phyloP scores from a whole-genome alignment of 2,329 filamentous ascomycete genomes.

The Teratosphaeria epicoccoides region DNA sequence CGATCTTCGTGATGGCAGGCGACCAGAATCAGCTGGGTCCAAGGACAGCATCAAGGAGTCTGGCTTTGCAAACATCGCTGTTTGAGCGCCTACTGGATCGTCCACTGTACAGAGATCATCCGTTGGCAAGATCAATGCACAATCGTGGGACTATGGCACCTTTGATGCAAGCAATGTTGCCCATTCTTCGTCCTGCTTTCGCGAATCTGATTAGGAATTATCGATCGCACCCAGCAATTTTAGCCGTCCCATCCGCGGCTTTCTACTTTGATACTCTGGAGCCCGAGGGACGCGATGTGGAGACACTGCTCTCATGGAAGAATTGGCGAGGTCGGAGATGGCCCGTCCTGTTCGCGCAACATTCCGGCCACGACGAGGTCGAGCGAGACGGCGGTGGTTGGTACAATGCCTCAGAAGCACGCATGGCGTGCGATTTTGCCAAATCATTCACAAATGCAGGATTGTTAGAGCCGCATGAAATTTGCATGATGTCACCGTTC shows the following conservation, averaged over 20 bases:
- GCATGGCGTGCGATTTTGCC: slow-evolving; percentile 10
- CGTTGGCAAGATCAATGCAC: slow-evolving; percentile 15
- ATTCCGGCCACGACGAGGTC: slow-evolving; percentile 14
- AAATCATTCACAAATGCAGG: slow-evolving; percentile 11
- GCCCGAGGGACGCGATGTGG: slow-evolving; percentile 9
- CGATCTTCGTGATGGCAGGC: slow-evolving; percentile 15
- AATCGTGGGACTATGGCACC: slow-evolving; percentile 11
- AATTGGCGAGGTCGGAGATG: slow-evolving; percentile 12
- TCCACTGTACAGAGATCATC: slow-evolving; percentile 15
- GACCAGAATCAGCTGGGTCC: slow-evolving; percentile 20
- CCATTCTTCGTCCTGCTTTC: slow-evolving; percentile 16
- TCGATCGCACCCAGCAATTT: slow-evolving; percentile 18
- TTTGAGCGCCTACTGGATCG: slow-evolving; percentile 17
- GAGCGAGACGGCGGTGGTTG: slow-evolving; percentile 20
- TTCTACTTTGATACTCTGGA: slow-evolving; percentile 21
- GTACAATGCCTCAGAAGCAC: slow-evolving; percentile 17
- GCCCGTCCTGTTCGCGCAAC: slow-evolving; percentile 15
- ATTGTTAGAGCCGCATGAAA: slow-evolving; percentile 9
- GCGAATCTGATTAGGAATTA: slow-evolving; percentile 20
- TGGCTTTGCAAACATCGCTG: slow-evolving; percentile 10
- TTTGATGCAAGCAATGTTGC: slow-evolving; percentile 17
- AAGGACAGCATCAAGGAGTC: slow-evolving; percentile 15
- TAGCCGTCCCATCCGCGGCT: slow-evolving; percentile 15
- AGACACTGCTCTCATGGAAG: slow-evolving; percentile 12
- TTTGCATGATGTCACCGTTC: slow-evolving; percentile 22